Evolutionary conservation across 306 rosid species (phyloP).

Genomic region (Herpetospermum pedunculosum): DNA sequence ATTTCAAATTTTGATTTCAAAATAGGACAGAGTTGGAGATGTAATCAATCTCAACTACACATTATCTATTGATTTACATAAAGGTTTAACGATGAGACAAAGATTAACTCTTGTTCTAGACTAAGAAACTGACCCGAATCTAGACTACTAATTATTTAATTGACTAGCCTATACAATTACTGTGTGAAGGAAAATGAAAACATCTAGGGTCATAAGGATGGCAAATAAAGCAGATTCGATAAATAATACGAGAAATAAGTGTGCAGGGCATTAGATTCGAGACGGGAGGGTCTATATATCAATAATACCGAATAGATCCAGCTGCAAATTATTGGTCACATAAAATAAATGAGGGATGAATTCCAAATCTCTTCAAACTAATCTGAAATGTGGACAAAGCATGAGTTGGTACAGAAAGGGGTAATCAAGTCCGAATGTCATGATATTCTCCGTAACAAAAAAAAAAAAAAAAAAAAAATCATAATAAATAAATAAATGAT

Average conservation of each 20-base stretch:
- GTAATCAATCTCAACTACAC: background rate
- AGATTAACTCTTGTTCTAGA: background rate
- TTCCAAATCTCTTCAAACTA: background rate
- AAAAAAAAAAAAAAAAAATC: background rate
- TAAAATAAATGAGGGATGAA: background rate
- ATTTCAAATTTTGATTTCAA: background rate
- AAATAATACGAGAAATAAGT: background rate
- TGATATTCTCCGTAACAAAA: background rate
- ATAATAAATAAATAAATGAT: too few species aligned
- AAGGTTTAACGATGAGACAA: background rate
- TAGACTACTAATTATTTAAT: background rate
- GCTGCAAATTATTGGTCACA: conserved; percentile 4
- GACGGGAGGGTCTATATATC: background rate
- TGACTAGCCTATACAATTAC: background rate
- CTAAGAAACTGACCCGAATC: too few species aligned
- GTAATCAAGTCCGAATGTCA: background rate
- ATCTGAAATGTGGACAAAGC: background rate
- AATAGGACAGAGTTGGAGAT: background rate
- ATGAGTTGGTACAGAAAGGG: background rate
- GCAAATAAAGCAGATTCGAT: background rate
- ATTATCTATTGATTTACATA: background rate
- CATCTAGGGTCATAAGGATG: background rate
- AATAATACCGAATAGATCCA: background rate
- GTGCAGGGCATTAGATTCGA: background rate
- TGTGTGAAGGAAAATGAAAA: background rate